Conservation (phyloP, 2,329 filamentous ascomycete genomes). For the Plenodomus lindquistii region DNA sequence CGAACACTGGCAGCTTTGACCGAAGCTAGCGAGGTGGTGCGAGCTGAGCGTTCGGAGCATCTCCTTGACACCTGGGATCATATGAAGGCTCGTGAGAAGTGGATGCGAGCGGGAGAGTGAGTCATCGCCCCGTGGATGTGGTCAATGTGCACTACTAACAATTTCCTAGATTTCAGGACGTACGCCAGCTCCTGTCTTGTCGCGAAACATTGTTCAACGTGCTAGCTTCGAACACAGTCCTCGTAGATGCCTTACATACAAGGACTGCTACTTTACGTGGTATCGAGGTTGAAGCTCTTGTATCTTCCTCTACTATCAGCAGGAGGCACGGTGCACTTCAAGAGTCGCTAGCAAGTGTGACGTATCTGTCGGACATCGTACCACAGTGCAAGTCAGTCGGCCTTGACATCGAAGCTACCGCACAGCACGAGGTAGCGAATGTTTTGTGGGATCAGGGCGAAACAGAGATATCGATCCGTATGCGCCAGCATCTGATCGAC, state of each 20-base stretch:
- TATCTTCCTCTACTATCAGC: conserved; percentile 74
- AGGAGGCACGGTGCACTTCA: conserved; percentile 81
- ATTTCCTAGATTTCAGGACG: conserved; percentile 68
- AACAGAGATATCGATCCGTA: conserved; percentile 82
- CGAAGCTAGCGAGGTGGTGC: conserved; percentile 79
- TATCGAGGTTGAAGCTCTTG: conserved; percentile 75
- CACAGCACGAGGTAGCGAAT: conserved; percentile 81
- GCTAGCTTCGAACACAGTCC: conserved; percentile 68
- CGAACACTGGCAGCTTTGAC: conserved; percentile 68
- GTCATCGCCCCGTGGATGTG: conserved; percentile 27
- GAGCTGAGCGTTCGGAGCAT: conserved; percentile 61
- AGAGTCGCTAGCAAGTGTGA: conserved; percentile 83
- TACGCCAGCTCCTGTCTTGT: conserved; percentile 79
- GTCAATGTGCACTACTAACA: conserved; percentile 27
- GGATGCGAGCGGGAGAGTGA: conserved; percentile 83
- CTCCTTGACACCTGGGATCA: conserved; percentile 64
- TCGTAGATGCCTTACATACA: conserved; percentile 65
- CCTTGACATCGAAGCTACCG: conserved; percentile 74
- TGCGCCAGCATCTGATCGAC: conserved; percentile 71
- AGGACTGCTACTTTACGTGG: conserved; percentile 67
- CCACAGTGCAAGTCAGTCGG: conserved; percentile 69
- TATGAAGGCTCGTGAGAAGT: conserved; percentile 69
- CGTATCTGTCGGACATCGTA: conserved; percentile 79
- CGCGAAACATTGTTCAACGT: conserved; percentile 82
- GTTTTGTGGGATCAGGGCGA: conserved; percentile 95